phyloP scores from a whole-genome alignment of 1,139 yeast species.

The Kurtzmaniella natalensis region DNA sequence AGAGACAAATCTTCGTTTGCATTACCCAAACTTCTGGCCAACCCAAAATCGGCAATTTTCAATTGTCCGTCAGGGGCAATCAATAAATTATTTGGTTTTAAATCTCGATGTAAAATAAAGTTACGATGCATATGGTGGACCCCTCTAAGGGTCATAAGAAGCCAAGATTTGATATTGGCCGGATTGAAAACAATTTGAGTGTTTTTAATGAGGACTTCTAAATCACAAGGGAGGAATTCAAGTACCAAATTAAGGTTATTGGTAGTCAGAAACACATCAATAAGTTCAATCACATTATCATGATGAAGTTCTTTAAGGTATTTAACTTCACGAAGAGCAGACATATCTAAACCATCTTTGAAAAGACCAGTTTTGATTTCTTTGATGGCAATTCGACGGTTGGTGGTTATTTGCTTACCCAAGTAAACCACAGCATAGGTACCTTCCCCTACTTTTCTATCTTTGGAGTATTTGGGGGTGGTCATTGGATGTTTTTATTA shows the following conservation, averaged over 20 bases:
- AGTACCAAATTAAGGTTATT: conserved; percentile 77
- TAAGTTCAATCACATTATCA: conserved; percentile 75
- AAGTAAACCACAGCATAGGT: conserved; percentile 96
- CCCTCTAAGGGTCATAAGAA: conserved; percentile 90
- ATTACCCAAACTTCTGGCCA: conserved; percentile 78
- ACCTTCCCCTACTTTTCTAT: conserved; percentile 95
- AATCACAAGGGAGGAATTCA: conserved; percentile 87
- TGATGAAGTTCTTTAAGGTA: conserved; percentile 85
- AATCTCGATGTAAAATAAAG: conserved; percentile 83
- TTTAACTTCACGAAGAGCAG: conserved; percentile 93
- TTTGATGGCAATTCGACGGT: conserved; percentile 78
- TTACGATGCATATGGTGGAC: conserved; percentile 93
- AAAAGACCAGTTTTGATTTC: conserved; percentile 93
- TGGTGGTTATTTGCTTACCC: conserved; percentile 59
- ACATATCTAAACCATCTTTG: conserved; percentile 96
- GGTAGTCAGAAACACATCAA: conserved; percentile 78
- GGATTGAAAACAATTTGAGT: conserved; percentile 71
- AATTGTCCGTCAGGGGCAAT: conserved; percentile 83
- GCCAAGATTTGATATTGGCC: conserved; percentile 90
- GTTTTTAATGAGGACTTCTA: conserved; percentile 87
- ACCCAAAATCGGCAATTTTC: conserved; percentile 95
- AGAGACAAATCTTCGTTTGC: conserved; percentile 82
- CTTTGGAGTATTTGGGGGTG: conserved; percentile 39
- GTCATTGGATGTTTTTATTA: too few species aligned
- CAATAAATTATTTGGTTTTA: conserved; percentile 77